Evolutionary conservation across 2,329 filamentous ascomycete genomes (phyloP).

Genomic region (Nemania bipapillata): DNA sequence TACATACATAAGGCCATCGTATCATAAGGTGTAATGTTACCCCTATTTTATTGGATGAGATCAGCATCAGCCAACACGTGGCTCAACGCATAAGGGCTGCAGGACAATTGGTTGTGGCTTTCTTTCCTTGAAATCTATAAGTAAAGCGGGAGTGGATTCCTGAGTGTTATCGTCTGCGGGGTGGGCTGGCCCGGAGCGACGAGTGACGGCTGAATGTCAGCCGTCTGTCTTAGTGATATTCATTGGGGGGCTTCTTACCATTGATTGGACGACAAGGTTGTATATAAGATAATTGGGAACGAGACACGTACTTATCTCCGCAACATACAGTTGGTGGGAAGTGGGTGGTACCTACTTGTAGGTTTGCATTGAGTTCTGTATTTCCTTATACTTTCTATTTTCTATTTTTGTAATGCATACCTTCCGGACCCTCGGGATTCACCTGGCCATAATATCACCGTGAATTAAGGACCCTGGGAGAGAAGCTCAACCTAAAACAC

Average conservation of each 20-base stretch:
- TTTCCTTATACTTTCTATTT: too few species aligned
- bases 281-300: background rate
- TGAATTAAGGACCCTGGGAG: background rate
- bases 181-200: too few species aligned
- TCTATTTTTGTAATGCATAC: background rate
- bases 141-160: too few species aligned
- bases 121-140: too few species aligned
- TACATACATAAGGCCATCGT: background rate
- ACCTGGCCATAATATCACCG: background rate
- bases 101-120: background rate
- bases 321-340: too few species aligned
- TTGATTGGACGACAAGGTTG: background rate
- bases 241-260: background rate
- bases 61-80: conserved; percentile 18
- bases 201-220: conserved; percentile 6
- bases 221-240: background rate
- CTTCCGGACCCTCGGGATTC: background rate
- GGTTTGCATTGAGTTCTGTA: background rate
- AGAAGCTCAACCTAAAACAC: conserved; percentile 5
- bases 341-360: too few species aligned
- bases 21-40: background rate
- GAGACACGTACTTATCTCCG: too few species aligned
- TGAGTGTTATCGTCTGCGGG: background rate
- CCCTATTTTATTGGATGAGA: background rate
- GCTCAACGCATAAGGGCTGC: conserved; percentile 4